A percentile compares a stretch with the other conserved stretches of the same genome.
Conservation (phyloP, 2,329 filamentous ascomycete species). For the Lasiodiplodia theobromae region DNA sequence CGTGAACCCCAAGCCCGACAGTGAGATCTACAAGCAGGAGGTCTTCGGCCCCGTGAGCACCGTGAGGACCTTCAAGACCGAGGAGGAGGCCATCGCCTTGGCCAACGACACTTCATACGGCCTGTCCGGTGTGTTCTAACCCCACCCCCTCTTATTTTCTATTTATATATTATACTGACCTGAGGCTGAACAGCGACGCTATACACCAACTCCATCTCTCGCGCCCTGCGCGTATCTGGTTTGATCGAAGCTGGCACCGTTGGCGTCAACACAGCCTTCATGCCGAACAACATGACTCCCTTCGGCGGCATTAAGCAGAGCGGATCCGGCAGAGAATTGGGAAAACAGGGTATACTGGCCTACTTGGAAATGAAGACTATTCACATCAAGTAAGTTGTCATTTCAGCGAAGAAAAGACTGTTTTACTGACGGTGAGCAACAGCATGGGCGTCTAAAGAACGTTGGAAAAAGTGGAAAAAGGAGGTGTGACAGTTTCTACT, state of each 20-base stretch:
- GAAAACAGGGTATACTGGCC: constrained; percentile 40
- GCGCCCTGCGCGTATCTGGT: constrained; percentile 41
- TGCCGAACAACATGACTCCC: constrained; percentile 35
- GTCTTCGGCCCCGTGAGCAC: constrained; percentile 44
- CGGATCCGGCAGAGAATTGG: constrained; percentile 44
- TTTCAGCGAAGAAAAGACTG: background rate
- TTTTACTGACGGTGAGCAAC: background rate
- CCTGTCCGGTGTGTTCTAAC: constrained; percentile 34
- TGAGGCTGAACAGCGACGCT: constrained; percentile 37
- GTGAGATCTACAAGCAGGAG: constrained; percentile 41
- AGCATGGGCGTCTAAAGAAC: background rate
- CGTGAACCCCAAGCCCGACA: constrained; percentile 39
- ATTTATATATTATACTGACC: background rate
- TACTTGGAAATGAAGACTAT: constrained; percentile 45
- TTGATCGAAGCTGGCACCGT: constrained; percentile 44
- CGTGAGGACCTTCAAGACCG: constrained; percentile 43
- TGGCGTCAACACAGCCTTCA: constrained; percentile 40
- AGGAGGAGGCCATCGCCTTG: constrained; percentile 42
- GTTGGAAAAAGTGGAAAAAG: background rate
- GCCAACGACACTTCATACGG: constrained; percentile 44
- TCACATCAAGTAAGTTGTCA: constrained; percentile 35
- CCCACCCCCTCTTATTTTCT: background rate
- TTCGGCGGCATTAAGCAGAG: constrained; percentile 45
- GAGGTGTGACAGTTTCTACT: too few relatives aligned
- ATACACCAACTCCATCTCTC: constrained; percentile 35